Conservation (phyloP, 805 yeast genomes). For the Kluyveromyces siamensis region DNA sequence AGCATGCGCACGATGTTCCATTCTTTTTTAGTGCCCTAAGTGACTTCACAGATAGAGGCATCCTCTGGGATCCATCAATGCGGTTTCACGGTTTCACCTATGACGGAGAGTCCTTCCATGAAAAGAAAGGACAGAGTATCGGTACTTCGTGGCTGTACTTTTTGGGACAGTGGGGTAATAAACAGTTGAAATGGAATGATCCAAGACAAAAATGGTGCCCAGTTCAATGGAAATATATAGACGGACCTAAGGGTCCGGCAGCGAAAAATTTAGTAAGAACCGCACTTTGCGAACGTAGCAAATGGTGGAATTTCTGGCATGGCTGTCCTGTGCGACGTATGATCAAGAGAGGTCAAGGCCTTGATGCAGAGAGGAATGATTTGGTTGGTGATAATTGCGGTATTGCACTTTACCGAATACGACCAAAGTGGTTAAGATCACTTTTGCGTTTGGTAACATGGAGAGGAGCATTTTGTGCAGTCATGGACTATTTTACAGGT, state of each 20-base stretch:
- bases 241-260: conserved; percentile 90
- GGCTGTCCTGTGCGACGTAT: conserved; percentile 73
- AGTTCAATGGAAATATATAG: conserved; percentile 83
- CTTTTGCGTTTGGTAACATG: conserved; percentile 43
- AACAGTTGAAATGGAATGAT: conserved; percentile 53
- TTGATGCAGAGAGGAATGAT: conserved; percentile 67
- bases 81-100: conserved; percentile 77
- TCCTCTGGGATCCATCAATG: conserved; percentile 86
- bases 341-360: conserved; percentile 74
- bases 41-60: conserved; percentile 93
- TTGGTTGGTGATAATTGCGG: conserved; percentile 61
- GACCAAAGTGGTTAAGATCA: conserved; percentile 42
- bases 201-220: conserved; percentile 80
- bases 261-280: conserved; percentile 61
- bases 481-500: conserved; percentile 38
- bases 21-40: conserved; percentile 64
- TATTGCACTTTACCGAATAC: conserved; percentile 42
- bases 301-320: conserved; percentile 88
- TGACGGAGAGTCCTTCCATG: conserved; percentile 42
- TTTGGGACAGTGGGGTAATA: conserved; percentile 88
- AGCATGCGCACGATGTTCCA: conserved; percentile 92
- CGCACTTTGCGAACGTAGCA: conserved; percentile 71
- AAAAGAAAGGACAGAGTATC: conserved; percentile 8
- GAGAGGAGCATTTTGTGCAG: conserved; percentile 53
- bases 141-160: conserved; percentile 72